Evolutionary conservation across 116 monocot genomes (phyloP), one percentile per base, ranked within the genome.

Genomic region (Thalassia testudinum): DNA sequence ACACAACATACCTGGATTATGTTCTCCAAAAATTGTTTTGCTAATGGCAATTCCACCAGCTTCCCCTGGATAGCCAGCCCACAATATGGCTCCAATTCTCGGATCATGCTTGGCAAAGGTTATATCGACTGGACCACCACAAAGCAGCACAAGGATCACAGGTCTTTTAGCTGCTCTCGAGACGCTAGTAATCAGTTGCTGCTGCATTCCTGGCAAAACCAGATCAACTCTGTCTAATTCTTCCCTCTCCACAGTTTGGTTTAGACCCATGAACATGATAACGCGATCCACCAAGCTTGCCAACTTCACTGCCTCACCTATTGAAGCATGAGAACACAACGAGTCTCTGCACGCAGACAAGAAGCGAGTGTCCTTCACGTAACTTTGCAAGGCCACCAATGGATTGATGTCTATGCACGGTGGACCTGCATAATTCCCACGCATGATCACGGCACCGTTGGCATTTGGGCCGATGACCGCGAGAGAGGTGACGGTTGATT

Each of bases 41-140:
- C 72, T 72, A 24, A 87, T 74, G 0, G 92, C 92, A 49, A 64
- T 34, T 42, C 83, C 87, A 13, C 92, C 92, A 52, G 87, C 87
- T 70, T 92, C 70, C 18, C 92, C 87, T 20, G 92, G 92, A 69
- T 92, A 92, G 25, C 92, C 92, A 18, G 70, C 87, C 92, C 92
- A 92, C 27, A 92, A 18, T 12, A 92, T 77, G 7, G 54, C 80
- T 2, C 87, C 87, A 26, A 92, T 71, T 4, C 50, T 72, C 0
- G 37, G 27, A 47, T 92, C 66, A 6, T 30, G 1, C 68, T 87
- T 92, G 0, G 79, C 92, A 43, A 92, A 92, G 0, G 70, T 57
- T 17, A 87, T 62, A 53, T 92, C 87, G 5, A 92, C 78, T 1
- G 83, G 83, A 21, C 92, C 93, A 27, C 87, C 92, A 28, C 72